Evolutionary conservation across 441 rosid genomes (phyloP).

Genomic region (Adansonia grandidieri): DNA sequence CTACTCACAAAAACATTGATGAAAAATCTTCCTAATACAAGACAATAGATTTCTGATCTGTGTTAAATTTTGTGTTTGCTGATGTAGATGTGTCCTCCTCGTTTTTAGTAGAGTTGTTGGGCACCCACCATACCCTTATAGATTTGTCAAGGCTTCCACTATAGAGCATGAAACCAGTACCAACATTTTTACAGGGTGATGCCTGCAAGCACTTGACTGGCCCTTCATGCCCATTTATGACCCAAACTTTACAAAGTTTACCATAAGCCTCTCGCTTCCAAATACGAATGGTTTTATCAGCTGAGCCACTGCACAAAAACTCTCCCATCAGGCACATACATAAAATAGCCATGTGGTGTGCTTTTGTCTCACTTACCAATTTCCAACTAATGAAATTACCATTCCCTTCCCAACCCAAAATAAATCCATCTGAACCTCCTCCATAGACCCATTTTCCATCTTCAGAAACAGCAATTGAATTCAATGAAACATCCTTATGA

Average conservation of each 20-base stretch:
- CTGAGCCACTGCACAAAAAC: slow-evolving; percentile 74
- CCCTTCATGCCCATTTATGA: slow-evolving; percentile 77
- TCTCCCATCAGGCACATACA: slow-evolving; percentile 73
- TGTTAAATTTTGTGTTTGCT: slow-evolving; percentile 8
- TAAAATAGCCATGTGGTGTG: slow-evolving; percentile 76
- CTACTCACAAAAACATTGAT: not conserved
- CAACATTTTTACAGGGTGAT: slow-evolving; percentile 54
- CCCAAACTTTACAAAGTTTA: slow-evolving; percentile 51
- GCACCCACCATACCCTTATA: slow-evolving; percentile 95
- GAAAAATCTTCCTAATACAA: slow-evolving; percentile 14
- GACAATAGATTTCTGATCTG: slow-evolving; percentile 22
- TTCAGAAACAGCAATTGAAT: slow-evolving; percentile 71
- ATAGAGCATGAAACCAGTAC: slow-evolving; percentile 83
- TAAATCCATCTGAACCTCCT: slow-evolving; percentile 86
- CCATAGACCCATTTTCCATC: slow-evolving; percentile 87
- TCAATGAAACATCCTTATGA: slow-evolving; percentile 73
- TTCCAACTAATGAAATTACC: slow-evolving; percentile 58
- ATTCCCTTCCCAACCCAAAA: slow-evolving; percentile 82
- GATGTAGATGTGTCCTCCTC: slow-evolving; percentile 9
- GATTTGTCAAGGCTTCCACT: slow-evolving; percentile 89
- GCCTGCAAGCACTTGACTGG: slow-evolving; percentile 92
- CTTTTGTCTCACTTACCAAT: slow-evolving; percentile 62
- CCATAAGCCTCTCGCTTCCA: slow-evolving; percentile 77
- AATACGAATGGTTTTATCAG: slow-evolving; percentile 80
- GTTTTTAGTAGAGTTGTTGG: slow-evolving; percentile 40